Percentiles rank a stretch among this genome's conserved stretches.
Conservation (phyloP, 2,329 filamentous ascomycete genomes). For the Aspergillus viridinutans region DNA sequence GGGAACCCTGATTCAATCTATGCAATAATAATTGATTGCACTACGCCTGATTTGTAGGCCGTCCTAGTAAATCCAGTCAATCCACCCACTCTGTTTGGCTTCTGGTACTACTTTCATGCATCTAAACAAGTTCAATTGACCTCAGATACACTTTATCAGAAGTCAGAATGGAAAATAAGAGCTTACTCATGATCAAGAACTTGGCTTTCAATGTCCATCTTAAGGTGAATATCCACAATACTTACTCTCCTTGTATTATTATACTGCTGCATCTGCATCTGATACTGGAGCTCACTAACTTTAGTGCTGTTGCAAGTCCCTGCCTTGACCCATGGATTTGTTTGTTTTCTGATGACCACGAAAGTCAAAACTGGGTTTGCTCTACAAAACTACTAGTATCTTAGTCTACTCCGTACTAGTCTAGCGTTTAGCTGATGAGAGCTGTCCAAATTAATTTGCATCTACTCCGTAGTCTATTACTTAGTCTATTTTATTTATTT, state of each 20-base stretch:
- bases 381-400: constrained; percentile 9
- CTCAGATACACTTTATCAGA: background rate
- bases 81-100: background rate
- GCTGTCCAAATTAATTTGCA: constrained; percentile 17
- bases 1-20: constrained; percentile 3
- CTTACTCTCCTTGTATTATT: constrained; percentile 8
- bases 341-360: constrained; percentile 15
- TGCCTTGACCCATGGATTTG: constrained; percentile 19
- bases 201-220: background rate
- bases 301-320: constrained; percentile 9
- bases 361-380: constrained; percentile 9
- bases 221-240: background rate
- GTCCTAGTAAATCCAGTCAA: background rate
- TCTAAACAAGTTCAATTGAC: background rate
- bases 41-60: background rate
- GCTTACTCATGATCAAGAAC: background rate
- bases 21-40: constrained; percentile 1
- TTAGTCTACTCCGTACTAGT: constrained; percentile 9
- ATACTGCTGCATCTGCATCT: constrained; percentile 13
- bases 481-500: constrained; percentile 5
- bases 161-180: background rate
- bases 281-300: constrained; percentile 17
- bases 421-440: constrained; percentile 8
- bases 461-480: constrained; percentile 12
- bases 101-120: background rate